Base-by-base conservation (phyloP, 345 rosid species). In the Trapa incisa region DNA sequence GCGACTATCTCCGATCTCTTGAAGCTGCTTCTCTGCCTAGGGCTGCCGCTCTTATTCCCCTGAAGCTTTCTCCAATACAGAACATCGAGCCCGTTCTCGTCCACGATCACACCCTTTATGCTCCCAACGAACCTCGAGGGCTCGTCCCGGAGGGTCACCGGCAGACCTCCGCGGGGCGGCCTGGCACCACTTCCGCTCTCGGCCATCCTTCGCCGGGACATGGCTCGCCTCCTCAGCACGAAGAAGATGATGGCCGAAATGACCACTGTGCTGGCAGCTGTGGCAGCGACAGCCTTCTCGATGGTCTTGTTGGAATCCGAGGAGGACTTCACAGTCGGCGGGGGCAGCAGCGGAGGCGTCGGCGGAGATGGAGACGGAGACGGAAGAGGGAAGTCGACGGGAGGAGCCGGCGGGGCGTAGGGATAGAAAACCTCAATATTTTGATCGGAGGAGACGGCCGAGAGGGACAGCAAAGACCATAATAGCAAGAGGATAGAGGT, bases 1-100 rank as follows among this genome's bases (percentile, higher is more conserved):
- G 69, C 13, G 47, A 43, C 63, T 3, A 58, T 16, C 63, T 33
- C 50, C 66, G 75, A 69, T 69, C 74, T 81, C 35, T 61, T 67
- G 17, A 72, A 77, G 57, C 76, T 70, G 35, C 36, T 67, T 53
- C 37, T 75, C 70, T 61, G 77, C 47, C 50, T 43, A 52, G 35
- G 67, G 52, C 67, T 65, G 22, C 36, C 47, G 41, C 65, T 41
- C 36, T 70, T 75, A 32, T 77, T 79, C 7, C 70, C 85, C 63
- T 86, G 79, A 36, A 84, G 82, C 64, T 77, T 80, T 71, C 82
- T 87, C 97, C 97, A 90, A 50, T 88, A 93, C 67, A 88, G 78
- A 67, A 90, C 94, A 72, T 90, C 97, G 66, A 85, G 76, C 0
- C 98, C 97, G 13, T 88, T 70, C 74, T 88, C 97, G 58, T 93